Evolutionary conservation across 164 flowering plant species (phyloP), one percentile per base, ranked within the genome.

Genomic region (Pachysandra terminalis): DNA sequence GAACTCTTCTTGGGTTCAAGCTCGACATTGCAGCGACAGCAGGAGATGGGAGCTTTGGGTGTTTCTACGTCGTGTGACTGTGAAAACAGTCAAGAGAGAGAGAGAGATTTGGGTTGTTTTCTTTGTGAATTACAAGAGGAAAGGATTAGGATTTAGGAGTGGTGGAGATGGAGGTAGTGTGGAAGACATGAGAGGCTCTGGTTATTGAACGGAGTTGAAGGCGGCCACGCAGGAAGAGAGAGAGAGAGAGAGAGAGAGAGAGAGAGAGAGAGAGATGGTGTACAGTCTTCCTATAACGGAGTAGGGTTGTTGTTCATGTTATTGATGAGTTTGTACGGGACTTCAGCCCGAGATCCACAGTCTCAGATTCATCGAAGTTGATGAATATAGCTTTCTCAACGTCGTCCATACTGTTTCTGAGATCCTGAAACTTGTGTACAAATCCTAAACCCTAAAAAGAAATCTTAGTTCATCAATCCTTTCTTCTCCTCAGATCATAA

Each of bases 301-400:
- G 1, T 17, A 8, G 21, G 9, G 21, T n/a, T n/a, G n/a, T n/a
- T n/a, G n/a, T n/a, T n/a, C n/a, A n/a, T n/a, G n/a, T n/a, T n/a
- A n/a, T n/a, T n/a, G n/a, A n/a, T n/a, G 57, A n/a, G 22, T 21
- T 54, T 21, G 8, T 54, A n/a, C n/a, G 90, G 3, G 85, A 76
- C 77, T 96, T 93, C 24, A 91, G 72, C 12, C 4, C 71, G 0
- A 91, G 81, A 78, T 93, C 90, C 40, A 86, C 58, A 1, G 78
- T 59, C n/a, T 95, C 97, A 23, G 92, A 83, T 74, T 93, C 99
- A 69, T 96, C 98, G 45, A 96, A 96, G 70, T 90, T 86, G 27
- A 96, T 85, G 15, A 96, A 58, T 45, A 96, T 93, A 2, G 97
- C 99, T 63, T 83, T 91, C 66, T 93, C 99, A 7, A 96, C 74